A percentile compares a stretch with the other conserved stretches of the same genome.
Conservation (phyloP, 1,284 basidiomycete genomes). For the Boletus smithii region DNA sequence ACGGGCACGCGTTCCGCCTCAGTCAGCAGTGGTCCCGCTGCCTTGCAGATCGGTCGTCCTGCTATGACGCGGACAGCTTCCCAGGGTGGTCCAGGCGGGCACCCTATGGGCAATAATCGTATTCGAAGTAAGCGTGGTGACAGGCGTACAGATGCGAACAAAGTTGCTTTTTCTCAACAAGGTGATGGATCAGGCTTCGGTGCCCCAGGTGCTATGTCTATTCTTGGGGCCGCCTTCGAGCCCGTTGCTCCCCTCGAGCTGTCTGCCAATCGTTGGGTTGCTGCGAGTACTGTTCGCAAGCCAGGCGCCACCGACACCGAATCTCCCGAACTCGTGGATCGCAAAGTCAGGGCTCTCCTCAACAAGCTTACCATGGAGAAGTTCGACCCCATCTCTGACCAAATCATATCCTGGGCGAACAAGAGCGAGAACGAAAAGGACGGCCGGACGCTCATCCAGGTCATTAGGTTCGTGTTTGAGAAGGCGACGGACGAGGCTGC, state of each 20-base stretch:
- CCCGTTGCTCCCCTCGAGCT: slow-evolving; percentile 74
- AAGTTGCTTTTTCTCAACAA: slow-evolving; percentile 30
- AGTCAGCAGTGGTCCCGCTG: slow-evolving; percentile 40
- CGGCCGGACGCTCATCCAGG: slow-evolving; percentile 90
- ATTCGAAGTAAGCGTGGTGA: slow-evolving; percentile 73
- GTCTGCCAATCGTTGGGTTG: slow-evolving; percentile 83
- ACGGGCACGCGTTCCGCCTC: slow-evolving; percentile 46
- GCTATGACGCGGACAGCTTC: slow-evolving; percentile 74
- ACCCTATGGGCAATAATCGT: slow-evolving; percentile 52
- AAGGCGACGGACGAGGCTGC: slow-evolving; percentile 95
- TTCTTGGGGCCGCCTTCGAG: slow-evolving; percentile 39
- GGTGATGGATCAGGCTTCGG: slow-evolving; percentile 34
- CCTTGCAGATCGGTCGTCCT: slow-evolving; percentile 48
- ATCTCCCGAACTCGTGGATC: slow-evolving; percentile 81
- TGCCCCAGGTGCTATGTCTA: slow-evolving; percentile 5
- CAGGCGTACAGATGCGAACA: slow-evolving; percentile 51
- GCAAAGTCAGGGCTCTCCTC: slow-evolving; percentile 90
- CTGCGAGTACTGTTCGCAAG: slow-evolving; percentile 34
- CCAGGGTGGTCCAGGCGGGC: slow-evolving; percentile 59
- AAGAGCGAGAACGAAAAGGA: slow-evolving; percentile 90
- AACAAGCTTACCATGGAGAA: slow-evolving; percentile 98
- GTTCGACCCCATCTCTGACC: slow-evolving; percentile 92
- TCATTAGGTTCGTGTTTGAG: slow-evolving; percentile 95
- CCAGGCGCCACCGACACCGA: slow-evolving; percentile 47
- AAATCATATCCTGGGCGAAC: slow-evolving; percentile 94